Base-by-base conservation (phyloP, 345 rosid genomes). In the Zanthoxylum bungeanum region DNA sequence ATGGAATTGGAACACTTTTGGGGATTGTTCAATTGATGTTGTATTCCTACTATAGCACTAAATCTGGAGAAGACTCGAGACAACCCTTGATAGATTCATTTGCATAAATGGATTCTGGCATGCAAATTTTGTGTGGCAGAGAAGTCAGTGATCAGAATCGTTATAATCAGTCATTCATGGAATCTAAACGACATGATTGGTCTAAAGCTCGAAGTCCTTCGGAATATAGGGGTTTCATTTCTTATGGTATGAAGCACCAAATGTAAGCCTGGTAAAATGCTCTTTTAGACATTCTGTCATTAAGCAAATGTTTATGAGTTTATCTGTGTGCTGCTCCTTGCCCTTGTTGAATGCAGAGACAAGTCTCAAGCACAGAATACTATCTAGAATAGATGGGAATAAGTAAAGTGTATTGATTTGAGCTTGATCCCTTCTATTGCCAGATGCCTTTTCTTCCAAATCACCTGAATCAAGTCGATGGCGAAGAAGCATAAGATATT, bases 1-100 rank as follows among this genome's bases (percentile, higher is more conserved):
- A 86, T 73, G 90, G 82, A 46, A 80, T 86, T 42, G 88, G 88
- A 75, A 71, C 82, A 30, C n/a, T 80, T 65, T 36, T 84, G 71
- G 88, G 86, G 51, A 65, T 79, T 1, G 10, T 27, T 30, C 88
- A 86, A 36, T 60, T 86, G 78, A 56, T 51, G 21, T 22, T 86
- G 53, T 84, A 80, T 68, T 34, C 55, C 59, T 78, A 78, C 57
- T 82, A 72, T 55, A 82, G 77, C 70, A 67, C 47, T 52, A 66
- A n/a, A 46, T 80, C 75, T 22, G 64, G 28, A 17, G 75, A 73
- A 39, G 79, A 33, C 9, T 60, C 64, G 6, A 75, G 74, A 74
- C 79, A 82, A 50, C 87, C 83, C 53, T 49, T 86, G 76, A 40
- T 82, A 67, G 62, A 44, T 69, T 59, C 80, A 11, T 74, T 30